A percentile compares a stretch with the other conserved stretches of the same genome.
Evolutionary conservation across 352 stramenopile species (phyloP).

Genomic region (Phytophthora multivora): DNA sequence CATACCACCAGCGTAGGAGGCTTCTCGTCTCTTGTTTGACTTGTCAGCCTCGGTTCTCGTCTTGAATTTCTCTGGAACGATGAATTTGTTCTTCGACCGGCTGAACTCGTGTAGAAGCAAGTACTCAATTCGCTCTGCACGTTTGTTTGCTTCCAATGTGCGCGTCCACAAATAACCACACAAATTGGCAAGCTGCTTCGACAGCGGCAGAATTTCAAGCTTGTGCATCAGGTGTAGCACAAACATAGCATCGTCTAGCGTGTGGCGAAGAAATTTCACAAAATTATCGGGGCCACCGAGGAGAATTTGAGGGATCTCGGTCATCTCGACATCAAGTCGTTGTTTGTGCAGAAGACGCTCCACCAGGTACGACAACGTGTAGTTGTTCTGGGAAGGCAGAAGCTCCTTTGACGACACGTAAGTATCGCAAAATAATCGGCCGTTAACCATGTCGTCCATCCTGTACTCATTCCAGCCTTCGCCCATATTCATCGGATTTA

Average conservation of each 20-base stretch:
- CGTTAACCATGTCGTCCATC: constrained; percentile 91
- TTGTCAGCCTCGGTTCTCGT: constrained; percentile 71
- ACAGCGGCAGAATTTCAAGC: constrained; percentile 98
- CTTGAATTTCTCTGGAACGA: constrained; percentile 96
- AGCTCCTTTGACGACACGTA: constrained; percentile 98
- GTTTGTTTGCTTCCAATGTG: constrained; percentile 96
- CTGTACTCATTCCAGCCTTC: constrained; percentile 90
- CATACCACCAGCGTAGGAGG: constrained; percentile 98
- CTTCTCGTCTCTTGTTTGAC: constrained; percentile 64
- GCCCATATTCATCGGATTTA: constrained; percentile 80
- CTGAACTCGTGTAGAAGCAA: constrained; percentile 99
- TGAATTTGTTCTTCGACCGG: constrained; percentile 95
- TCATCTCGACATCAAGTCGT: constrained; percentile 94
- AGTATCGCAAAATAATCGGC: constrained; percentile 97
- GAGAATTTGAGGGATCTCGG: constrained; percentile 95
- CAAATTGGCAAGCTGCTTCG: constrained; percentile 98
- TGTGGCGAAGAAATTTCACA: constrained; percentile 94
- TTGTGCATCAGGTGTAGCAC: constrained; percentile 97
- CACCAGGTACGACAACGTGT: constrained; percentile 96
- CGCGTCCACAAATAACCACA: constrained; percentile 98
- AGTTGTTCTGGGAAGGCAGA: constrained; percentile 96
- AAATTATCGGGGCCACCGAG: constrained; percentile 90
- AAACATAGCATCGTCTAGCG: constrained; percentile 96
- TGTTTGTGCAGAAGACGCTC: constrained; percentile 90
- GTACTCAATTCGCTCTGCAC: constrained; percentile 99